Conservation (phyloP, 805 yeast species). For the Candida yuanshanica region DNA sequence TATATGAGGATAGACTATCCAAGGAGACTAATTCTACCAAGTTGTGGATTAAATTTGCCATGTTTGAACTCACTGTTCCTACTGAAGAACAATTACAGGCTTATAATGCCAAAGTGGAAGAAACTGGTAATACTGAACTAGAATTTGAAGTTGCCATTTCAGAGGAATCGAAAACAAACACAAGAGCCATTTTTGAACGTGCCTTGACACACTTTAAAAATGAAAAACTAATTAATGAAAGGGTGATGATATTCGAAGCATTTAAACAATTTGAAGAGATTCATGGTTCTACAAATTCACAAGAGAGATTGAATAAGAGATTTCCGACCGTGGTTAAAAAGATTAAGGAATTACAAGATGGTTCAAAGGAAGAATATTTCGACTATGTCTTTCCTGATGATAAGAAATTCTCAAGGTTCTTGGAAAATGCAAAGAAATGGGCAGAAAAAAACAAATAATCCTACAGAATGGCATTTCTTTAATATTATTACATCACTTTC, state of each 20-base stretch:
- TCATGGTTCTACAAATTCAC: conserved; percentile 47
- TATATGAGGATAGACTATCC: conserved; percentile 38
- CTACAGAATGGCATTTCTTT: no score
- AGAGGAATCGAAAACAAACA: conserved; percentile 42
- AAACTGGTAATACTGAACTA: conserved; percentile 34
- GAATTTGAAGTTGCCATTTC: conserved; percentile 46
- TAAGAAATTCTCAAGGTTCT: conserved; percentile 31
- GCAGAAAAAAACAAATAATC: conserved; percentile 23
- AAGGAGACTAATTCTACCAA: conserved; percentile 29
- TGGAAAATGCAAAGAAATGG: conserved; percentile 48
- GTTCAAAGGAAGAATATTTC: conserved; percentile 45
- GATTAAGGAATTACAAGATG: conserved; percentile 35
- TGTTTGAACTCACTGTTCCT: conserved; percentile 66
- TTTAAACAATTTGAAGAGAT: conserved; percentile 57
- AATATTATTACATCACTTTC: no score
- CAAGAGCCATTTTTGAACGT: conserved; percentile 51
- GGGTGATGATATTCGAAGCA: conserved; percentile 53
- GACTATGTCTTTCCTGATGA: conserved; percentile 71
- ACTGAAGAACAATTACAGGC: conserved; percentile 42
- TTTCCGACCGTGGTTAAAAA: conserved; percentile 51
- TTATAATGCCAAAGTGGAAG: conserved; percentile 22
- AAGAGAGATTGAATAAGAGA: conserved; percentile 34
- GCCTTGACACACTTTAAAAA: conserved; percentile 44
- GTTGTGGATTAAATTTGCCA: conserved; percentile 62
- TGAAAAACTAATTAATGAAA: conserved; percentile 31